Conservation (phyloP, 331 rosid species). For the Quercus tomentella region DNA sequence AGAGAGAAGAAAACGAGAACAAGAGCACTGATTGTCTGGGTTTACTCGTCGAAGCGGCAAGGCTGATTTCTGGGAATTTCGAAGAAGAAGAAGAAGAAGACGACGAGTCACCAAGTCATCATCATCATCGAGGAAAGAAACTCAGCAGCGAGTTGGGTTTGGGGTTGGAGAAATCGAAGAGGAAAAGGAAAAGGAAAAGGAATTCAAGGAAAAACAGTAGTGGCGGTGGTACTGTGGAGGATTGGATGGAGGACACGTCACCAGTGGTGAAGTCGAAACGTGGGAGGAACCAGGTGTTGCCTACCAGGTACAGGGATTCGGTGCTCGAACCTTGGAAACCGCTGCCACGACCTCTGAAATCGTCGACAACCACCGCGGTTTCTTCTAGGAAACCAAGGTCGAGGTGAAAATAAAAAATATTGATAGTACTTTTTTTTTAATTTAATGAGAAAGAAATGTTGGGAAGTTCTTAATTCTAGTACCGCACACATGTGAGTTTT, state of each 20-base stretch:
- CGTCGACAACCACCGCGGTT: conserved; percentile 24
- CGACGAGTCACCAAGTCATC: conserved; percentile 8
- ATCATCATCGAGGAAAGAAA: background rate
- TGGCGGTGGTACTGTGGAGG: conserved; percentile 18
- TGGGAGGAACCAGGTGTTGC: conserved; percentile 41
- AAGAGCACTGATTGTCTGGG: conserved; percentile 24
- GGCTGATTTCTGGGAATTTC: conserved; percentile 19
- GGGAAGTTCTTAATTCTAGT: no score
- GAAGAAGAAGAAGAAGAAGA: background rate
- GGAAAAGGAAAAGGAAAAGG: conserved; percentile 9
- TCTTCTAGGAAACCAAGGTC: conserved; percentile 8
- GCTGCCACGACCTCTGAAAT: background rate
- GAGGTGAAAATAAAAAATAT: background rate
- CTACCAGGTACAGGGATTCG: conserved; percentile 41
- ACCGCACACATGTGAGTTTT: no score
- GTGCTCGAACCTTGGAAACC: conserved; percentile 48
- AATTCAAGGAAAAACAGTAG: conserved; percentile 3
- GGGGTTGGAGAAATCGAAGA: background rate
- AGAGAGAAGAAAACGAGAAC: background rate
- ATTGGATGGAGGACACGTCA: conserved; percentile 25
- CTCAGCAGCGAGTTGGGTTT: conserved; percentile 10
- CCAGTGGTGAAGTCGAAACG: conserved; percentile 51
- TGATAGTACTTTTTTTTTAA: no score
- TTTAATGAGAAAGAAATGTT: no score
- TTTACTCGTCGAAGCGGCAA: conserved; percentile 46